phyloP scores from a whole-genome alignment of 768 basidiomycete species.

The Cytidiella melzeri region DNA sequence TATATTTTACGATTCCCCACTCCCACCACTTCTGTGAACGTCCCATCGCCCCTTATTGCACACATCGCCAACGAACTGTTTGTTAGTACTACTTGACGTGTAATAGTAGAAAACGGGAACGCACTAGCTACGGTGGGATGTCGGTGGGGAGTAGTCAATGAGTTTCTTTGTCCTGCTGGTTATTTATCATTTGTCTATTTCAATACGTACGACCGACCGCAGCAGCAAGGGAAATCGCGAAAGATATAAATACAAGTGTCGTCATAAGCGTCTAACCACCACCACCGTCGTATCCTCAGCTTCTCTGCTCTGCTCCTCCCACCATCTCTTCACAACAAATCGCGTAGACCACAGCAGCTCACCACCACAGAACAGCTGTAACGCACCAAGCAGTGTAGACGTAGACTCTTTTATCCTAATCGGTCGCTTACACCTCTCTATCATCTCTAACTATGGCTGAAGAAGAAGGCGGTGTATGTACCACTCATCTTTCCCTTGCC shows the following conservation, averaged over 20 bases:
- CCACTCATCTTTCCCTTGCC: neutral
- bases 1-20: neutral
- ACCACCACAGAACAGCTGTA: too few species aligned
- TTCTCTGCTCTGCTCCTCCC: too few species aligned
- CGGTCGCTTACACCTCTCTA: neutral
- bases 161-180: neutral
- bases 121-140: neutral
- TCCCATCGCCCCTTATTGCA: neutral
- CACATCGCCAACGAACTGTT: neutral
- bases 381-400: too few species aligned
- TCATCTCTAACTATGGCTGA: neutral
- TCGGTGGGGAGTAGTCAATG: neutral
- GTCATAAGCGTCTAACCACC: too few species aligned
- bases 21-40: neutral
- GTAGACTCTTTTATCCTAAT: too few species aligned
- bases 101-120: neutral
- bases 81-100: neutral
- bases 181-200: neutral
- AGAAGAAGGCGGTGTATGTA: conserved; percentile 10
- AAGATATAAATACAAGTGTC: too few species aligned
- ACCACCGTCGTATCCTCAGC: too few species aligned
- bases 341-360: too few species aligned
- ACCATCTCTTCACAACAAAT: too few species aligned
- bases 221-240: too few species aligned
- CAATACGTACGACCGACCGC: too few species aligned